Evolutionary conservation across 148 eudicot genomes (phyloP), one percentile per base, ranked within the genome.

Genomic region (Suaeda aralocaspica): DNA sequence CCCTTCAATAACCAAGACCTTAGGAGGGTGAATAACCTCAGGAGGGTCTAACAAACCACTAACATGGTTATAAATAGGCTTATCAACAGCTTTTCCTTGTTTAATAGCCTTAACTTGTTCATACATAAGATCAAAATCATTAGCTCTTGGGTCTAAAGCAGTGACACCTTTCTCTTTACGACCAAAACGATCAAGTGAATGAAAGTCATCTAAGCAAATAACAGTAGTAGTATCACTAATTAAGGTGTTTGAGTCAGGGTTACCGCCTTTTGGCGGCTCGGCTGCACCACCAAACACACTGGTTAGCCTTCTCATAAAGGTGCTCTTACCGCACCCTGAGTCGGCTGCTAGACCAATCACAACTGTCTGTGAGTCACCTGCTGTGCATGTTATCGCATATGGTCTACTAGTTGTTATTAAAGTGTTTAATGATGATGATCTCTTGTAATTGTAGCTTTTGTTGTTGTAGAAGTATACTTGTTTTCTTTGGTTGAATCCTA

Each of bases 231-330:
- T 94, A 64, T 94, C 99, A 71, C 97, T 91, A 0, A 94, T 87
- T 19, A 94, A 78, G 3, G 98, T 92, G 77, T 92, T 92, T 0
- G 98, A 92, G 59, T 92, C 98, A 0, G 98, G 98, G 73, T 94
- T 94, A 0, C 99, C 99, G 0, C 99, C 99, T 55, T 63, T 86
- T 0, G 99, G 99, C 5, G 99, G 91, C 76, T 86, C 92, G 0
- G 99, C 99, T 0, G 93, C 99, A 0, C 99, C 99, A 0, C 99
- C 99, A 67, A 94, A 94, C 21, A 94, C 99, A 67, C 92, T 91
- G 0, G 99, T 94, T 24, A 94, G 69, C 71, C 99, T 77, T 70
- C 99, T 84, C 99, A 94, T 94, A 80, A 94, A 94, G 34, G 99
- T 94, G 57, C 96, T 89, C 80, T 94, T 94, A 2, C 99, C 99